These are phyloP conservation scores for Diutina neorugosa DNA, from an alignment of 1,139 yeast species.

Conservation along the genomic window DNA sequence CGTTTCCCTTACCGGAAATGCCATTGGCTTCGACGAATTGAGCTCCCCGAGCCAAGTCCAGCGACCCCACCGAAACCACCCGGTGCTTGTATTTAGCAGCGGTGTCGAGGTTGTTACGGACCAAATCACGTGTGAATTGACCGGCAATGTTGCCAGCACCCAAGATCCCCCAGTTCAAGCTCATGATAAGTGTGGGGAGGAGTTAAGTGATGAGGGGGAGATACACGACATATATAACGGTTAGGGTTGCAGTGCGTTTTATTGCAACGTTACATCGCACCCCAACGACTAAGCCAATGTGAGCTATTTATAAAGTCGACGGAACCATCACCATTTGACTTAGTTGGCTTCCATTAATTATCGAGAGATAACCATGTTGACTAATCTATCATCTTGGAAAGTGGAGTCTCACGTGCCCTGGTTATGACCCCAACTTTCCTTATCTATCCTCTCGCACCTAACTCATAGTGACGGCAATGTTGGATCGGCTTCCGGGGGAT, in stretches of 20 bases:
- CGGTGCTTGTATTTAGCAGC: slow-evolving; percentile 11
- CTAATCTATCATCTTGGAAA: too few species aligned
- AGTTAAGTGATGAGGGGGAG: neutral
- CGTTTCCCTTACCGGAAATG: slow-evolving; percentile 10
- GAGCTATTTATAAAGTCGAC: too few species aligned
- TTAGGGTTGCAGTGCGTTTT: neutral
- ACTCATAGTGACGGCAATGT: neutral
- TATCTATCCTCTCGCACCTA: neutral
- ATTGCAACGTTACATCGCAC: neutral
- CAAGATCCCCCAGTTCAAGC: slow-evolving; percentile 27
- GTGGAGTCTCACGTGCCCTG: neutral
- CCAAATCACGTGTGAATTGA: slow-evolving; percentile 25
- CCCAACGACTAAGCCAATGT: too few species aligned
- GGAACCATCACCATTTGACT: too few species aligned
- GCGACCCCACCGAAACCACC: slow-evolving; percentile 22
- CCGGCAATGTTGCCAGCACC: slow-evolving; percentile 37
- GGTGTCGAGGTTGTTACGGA: slow-evolving; percentile 14
- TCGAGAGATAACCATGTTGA: too few species aligned
- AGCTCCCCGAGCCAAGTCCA: slow-evolving; percentile 16
- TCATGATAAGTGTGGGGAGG: neutral
- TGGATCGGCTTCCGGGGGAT: neutral
- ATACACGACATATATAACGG: neutral
- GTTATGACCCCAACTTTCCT: neutral
- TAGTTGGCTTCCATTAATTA: too few species aligned
- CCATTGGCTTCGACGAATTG: slow-evolving; percentile 12